These are phyloP conservation scores for Plantago ovata DNA, from an alignment of 257 asterid genomes.

Conservation along the genomic window DNA sequence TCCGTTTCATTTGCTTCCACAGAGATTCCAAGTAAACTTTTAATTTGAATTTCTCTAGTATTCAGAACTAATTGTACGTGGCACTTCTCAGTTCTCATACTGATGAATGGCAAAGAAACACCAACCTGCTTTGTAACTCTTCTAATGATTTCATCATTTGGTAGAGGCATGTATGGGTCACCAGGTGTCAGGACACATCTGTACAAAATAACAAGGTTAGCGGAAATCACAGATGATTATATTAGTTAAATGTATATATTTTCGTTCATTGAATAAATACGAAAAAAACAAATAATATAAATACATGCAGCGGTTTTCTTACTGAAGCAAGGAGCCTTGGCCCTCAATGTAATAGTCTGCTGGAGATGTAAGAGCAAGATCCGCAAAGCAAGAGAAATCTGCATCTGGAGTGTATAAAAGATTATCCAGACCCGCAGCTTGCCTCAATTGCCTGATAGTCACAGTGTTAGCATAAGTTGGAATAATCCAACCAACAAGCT, in stretches of 20 bases:
- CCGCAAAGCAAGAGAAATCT: constrained; percentile 97
- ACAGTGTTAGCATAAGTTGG: constrained; percentile 10
- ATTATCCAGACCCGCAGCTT: constrained; percentile 83
- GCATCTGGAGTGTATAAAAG: constrained; percentile 97
- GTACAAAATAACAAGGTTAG: constrained; percentile 22
- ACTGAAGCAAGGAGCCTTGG: constrained; percentile 98
- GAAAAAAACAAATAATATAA: background rate
- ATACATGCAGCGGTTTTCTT: constrained; percentile 25
- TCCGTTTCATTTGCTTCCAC: no score
- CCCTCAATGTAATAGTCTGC: constrained; percentile 89
- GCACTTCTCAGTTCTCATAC: no score
- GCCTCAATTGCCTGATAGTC: constrained; percentile 71
- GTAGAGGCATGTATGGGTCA: constrained; percentile 95
- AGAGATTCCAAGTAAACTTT: no score
- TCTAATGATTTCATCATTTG: constrained; percentile 76
- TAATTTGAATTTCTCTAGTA: no score
- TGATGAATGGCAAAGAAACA: constrained; percentile 1
- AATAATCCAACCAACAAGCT: background rate
- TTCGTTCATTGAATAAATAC: background rate
- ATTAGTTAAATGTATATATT: constrained; percentile 3
- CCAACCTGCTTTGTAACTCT: constrained; percentile 90
- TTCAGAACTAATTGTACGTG: no score
- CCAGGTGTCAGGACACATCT: constrained; percentile 99
- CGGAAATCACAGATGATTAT: constrained; percentile 7
- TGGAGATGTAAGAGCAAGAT: constrained; percentile 93